Conservation (phyloP, 2,329 filamentous ascomycete species). For the Scedosporium aurantiacum region DNA sequence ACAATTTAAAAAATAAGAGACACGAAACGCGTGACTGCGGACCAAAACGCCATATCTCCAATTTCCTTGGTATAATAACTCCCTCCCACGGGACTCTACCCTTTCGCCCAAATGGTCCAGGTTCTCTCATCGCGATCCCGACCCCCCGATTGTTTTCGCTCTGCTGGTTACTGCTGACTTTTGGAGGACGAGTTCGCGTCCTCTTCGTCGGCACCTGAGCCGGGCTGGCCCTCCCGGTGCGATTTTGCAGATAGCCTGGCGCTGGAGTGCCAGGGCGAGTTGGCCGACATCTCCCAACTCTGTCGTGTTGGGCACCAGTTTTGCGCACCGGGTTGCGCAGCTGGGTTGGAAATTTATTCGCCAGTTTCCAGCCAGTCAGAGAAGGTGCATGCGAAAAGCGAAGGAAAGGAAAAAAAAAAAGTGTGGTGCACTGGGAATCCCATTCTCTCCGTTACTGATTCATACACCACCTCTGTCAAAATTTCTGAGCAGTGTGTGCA, state of each 20-base stretch:
- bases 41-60: not conserved
- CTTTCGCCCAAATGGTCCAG: not conserved
- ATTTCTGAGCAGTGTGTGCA: not conserved
- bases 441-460: not conserved
- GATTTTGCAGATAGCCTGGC: not conserved
- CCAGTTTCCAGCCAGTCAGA: not conserved
- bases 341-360: not conserved
- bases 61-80: not conserved
- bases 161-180: too few species aligned
- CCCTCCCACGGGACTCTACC: not conserved
- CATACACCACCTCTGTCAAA: not conserved
- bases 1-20: not conserved
- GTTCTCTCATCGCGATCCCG: not conserved
- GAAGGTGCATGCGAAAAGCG: not conserved
- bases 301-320: not conserved
- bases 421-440: not conserved
- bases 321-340: not conserved
- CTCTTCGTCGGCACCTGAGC: not conserved
- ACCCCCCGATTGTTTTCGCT: not conserved
- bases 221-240: not conserved
- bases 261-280: not conserved
- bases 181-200: not conserved
- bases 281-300: not conserved
- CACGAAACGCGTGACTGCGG: not conserved
- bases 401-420: not conserved